phyloP scores from a whole-genome alignment of 176 grass and related monocot species.

The Rhynchospora pubera region DNA sequence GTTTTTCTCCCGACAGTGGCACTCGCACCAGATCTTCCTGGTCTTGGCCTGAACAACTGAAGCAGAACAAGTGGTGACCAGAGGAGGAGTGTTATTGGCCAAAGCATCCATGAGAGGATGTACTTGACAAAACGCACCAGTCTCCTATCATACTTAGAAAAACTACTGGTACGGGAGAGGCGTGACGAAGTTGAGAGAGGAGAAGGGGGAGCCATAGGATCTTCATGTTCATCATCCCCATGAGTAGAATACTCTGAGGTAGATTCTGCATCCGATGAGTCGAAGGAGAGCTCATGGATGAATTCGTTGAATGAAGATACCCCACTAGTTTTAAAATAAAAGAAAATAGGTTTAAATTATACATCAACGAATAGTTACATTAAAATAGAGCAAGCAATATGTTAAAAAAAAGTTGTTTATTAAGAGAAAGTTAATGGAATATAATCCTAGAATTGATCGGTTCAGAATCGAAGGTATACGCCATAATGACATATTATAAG shows the following conservation, averaged over 20 bases:
- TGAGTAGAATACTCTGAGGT: slow-evolving; percentile 39
- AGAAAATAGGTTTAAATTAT: background rate
- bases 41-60: slow-evolving; percentile 43
- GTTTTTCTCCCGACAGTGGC: slow-evolving; percentile 29
- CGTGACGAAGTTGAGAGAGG: slow-evolving; percentile 76
- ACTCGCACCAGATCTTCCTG: slow-evolving; percentile 29
- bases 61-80: slow-evolving; percentile 51
- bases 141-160: slow-evolving; percentile 49
- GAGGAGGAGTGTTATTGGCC: slow-evolving; percentile 54
- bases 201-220: slow-evolving; percentile 45
- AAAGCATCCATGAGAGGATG: slow-evolving; percentile 74
- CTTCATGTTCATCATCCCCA: slow-evolving; percentile 76
- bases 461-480: background rate
- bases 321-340: slow-evolving; percentile 42
- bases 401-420: background rate
- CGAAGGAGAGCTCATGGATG: slow-evolving; percentile 75
- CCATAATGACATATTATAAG: background rate
- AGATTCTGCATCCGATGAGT: slow-evolving; percentile 63
- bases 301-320: slow-evolving; percentile 95
- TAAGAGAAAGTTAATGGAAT: background rate
- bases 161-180: slow-evolving; percentile 59
- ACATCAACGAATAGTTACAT: background rate
- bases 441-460: background rate
- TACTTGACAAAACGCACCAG: slow-evolving; percentile 50
- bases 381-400: background rate